phyloP scores from a whole-genome alignment of 768 basidiomycete species.

The Leccinellum rugosiceps region DNA sequence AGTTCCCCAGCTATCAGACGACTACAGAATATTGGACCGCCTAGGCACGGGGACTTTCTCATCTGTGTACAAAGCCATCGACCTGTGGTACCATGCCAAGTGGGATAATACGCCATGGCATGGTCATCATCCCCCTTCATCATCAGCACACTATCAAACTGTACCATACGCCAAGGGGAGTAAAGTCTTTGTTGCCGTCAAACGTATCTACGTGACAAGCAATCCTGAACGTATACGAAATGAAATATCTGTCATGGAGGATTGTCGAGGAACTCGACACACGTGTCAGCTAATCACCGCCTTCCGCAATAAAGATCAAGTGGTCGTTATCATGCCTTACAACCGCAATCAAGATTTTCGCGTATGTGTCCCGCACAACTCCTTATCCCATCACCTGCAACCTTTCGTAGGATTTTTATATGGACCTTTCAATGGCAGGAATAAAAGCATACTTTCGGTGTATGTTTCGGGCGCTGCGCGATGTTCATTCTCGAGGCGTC shows the following conservation, averaged over 20 bases:
- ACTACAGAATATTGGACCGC: conserved; percentile 83
- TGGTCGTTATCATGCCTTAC: conserved; percentile 92
- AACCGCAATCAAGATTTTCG: conserved; percentile 91
- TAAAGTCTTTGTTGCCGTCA: conserved; percentile 86
- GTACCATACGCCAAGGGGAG: conserved; percentile 36
- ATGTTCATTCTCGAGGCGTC: conserved; percentile 81
- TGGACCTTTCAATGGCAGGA: conserved; percentile 64
- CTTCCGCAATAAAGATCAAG: conserved; percentile 86
- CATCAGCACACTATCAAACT: conserved; percentile 66
- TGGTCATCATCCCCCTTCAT: conserved; percentile 56
- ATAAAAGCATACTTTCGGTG: conserved; percentile 88
- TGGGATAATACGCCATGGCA: conserved; percentile 79
- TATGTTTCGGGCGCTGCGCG: conserved; percentile 85
- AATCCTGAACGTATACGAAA: conserved; percentile 90
- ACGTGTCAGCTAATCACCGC: conserved; percentile 93
- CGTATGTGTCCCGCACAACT: conserved; percentile 47
- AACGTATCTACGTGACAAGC: conserved; percentile 96
- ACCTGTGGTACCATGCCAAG: conserved; percentile 67
- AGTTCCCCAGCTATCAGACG: conserved; percentile 59
- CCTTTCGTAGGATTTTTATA: conserved; percentile 67
- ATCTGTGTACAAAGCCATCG: conserved; percentile 97
- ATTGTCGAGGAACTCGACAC: conserved; percentile 80
- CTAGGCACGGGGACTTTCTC: conserved; percentile 98
- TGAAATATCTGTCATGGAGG: conserved; percentile 88
- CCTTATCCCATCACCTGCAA: conserved; percentile 6